phyloP scores from a whole-genome alignment of 106 monocot genomes.

The Dactylorhiza incarnata region DNA sequence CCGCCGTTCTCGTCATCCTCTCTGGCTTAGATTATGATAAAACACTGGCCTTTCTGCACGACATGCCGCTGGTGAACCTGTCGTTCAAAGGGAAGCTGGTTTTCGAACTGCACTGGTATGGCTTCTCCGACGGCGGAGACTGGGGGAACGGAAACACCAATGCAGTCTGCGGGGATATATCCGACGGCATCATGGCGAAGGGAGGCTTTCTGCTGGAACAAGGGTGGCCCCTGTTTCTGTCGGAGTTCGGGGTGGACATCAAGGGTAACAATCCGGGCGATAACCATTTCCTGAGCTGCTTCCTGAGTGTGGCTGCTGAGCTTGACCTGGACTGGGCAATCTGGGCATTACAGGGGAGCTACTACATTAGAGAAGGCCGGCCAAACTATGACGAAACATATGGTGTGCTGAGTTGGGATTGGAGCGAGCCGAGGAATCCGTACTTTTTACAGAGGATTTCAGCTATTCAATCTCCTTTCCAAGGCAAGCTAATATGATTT shows the following conservation, averaged over 20 bases:
- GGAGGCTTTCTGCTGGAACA: slow-evolving; percentile 47
- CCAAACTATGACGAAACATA: slow-evolving; percentile 42
- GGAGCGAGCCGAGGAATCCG: slow-evolving; percentile 39
- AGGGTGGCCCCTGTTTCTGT: slow-evolving; percentile 67
- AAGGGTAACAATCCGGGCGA: slow-evolving; percentile 28
- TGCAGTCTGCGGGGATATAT: slow-evolving; percentile 35
- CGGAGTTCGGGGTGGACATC: slow-evolving; percentile 59
- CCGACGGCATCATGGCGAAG: slow-evolving; percentile 15
- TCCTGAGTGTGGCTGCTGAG: slow-evolving; percentile 48
- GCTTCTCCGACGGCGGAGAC: slow-evolving; percentile 61
- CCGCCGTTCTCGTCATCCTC: slow-evolving; percentile 47
- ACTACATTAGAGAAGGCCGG: slow-evolving; percentile 54
- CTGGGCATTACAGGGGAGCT: slow-evolving; percentile 83
- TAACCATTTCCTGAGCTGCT: slow-evolving; percentile 53
- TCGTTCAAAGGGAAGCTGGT: slow-evolving; percentile 56
- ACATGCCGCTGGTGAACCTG: slow-evolving; percentile 24
- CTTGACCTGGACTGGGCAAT: slow-evolving; percentile 80
- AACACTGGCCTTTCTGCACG: slow-evolving; percentile 40
- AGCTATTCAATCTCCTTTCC: slow-evolving; percentile 44
- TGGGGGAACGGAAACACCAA: slow-evolving; percentile 57
- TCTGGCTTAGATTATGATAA: slow-evolving; percentile 71
- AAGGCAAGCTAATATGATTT: slow-evolving; percentile 16
- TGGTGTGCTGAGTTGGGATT: slow-evolving; percentile 44
- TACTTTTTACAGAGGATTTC: slow-evolving; percentile 36
- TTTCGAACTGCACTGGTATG: slow-evolving; percentile 79